Base-by-base conservation (phyloP, 352 stramenopile species). In the Blastocystis sp. region DNA sequence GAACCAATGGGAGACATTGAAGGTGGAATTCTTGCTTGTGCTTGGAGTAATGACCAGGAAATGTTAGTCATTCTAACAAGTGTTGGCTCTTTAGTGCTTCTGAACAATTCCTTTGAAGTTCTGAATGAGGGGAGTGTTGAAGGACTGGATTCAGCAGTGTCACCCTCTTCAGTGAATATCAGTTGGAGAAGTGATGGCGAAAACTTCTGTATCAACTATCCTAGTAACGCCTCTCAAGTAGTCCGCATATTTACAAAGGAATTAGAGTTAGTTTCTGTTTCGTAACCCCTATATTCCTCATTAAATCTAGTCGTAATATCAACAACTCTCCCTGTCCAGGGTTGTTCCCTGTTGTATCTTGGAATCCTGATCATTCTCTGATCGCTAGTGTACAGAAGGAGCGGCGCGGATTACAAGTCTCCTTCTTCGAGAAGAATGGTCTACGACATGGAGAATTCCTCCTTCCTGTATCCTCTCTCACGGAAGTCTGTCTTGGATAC, bases 401-500 rank as follows among this genome's bases (percentile, higher is more conserved):
- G 56, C 93, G 92, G 33, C 90, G 92, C 3, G 90, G 93, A 70
- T 89, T 94, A 27, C 92, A 93, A 51, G 90, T 95, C 19, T 92
- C 94, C 27, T 95, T 95, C 89, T 95, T 95, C 57, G 93, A 95
- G 79, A 91, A 92, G 24, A 95, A 95, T 80, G 93, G 93, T 0
- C 89, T 95, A 56, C 92, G 93, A 1, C 93, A 95, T 87, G 93
- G 93, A 24, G 93, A 95, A 66, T 95, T 95, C 76, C 82, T 90
- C n/a, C 89, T 95, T 33, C 92, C 93, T 1, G 35, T 78, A 15
- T 68, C 91, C n/a, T 35, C 68, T 5, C 92, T 91, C 27, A 44
- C 68, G 7, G 91, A 95, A 19, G 62, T 35, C 0, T 88, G 81
- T 62, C 66, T 95, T 5, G 33, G 82, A 30, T 95, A 93, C 92